These are phyloP conservation scores for Hypomyces perniciosus DNA, from an alignment of 2,329 filamentous ascomycete species.

Conservation along the genomic window DNA sequence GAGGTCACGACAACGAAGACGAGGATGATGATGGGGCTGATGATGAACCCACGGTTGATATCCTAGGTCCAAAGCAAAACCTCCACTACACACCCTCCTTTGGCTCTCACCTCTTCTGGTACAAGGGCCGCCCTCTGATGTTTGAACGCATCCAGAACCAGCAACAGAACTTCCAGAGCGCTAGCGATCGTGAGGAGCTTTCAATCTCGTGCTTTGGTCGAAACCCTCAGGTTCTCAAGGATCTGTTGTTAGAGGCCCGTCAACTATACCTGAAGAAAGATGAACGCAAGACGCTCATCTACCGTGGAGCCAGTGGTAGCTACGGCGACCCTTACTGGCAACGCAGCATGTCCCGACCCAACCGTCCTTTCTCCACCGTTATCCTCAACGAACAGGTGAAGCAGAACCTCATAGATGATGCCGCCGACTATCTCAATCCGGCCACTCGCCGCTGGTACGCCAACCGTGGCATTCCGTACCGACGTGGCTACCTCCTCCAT, in stretches of 20 bases:
- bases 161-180: slow-evolving; percentile 34
- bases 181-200: slow-evolving; percentile 53
- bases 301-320: slow-evolving; percentile 46
- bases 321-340: slow-evolving; percentile 48
- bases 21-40: slow-evolving; percentile 27
- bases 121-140: slow-evolving; percentile 50
- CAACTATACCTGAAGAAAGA: slow-evolving; percentile 51
- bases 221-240: slow-evolving; percentile 54
- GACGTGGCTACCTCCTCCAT: slow-evolving; percentile 75
- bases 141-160: slow-evolving; percentile 48
- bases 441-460: slow-evolving; percentile 71
- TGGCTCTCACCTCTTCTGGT: slow-evolving; percentile 65
- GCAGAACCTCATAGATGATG: slow-evolving; percentile 52
- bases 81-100: slow-evolving; percentile 61
- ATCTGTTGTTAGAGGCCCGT: slow-evolving; percentile 55
- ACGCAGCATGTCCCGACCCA: slow-evolving; percentile 54
- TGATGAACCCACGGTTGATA: slow-evolving; percentile 27
- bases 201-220: slow-evolving; percentile 57
- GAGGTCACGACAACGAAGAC: slow-evolving; percentile 41
- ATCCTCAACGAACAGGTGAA: slow-evolving; percentile 58
- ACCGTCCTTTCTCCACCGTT: slow-evolving; percentile 59
- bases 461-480: slow-evolving; percentile 77
- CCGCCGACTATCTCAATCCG: slow-evolving; percentile 57
- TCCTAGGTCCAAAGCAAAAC: slow-evolving; percentile 36
- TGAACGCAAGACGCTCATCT: slow-evolving; percentile 58